Evolutionary conservation across 2,329 filamentous ascomycete genomes (phyloP).

Genomic region (Alternaria triticina): DNA sequence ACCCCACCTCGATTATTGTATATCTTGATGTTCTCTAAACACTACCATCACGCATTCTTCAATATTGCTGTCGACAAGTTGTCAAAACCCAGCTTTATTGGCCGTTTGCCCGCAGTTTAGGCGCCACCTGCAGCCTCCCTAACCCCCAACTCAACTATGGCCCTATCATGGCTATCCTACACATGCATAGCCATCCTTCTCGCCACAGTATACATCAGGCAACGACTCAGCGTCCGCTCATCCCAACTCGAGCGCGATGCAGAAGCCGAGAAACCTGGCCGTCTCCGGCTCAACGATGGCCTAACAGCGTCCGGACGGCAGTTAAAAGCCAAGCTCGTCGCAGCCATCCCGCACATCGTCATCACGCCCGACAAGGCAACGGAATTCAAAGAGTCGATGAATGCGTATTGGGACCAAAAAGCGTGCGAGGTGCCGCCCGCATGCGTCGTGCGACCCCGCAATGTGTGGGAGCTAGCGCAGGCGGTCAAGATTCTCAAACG

Average conservation of each 20-base stretch:
- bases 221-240: slow-evolving; percentile 12
- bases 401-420: slow-evolving; percentile 43
- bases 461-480: slow-evolving; percentile 35
- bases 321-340: slow-evolving; percentile 14
- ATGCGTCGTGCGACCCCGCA: slow-evolving; percentile 40
- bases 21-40: neutral
- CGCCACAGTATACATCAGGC: slow-evolving; percentile 7
- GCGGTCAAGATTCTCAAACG: slow-evolving; percentile 38
- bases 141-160: neutral
- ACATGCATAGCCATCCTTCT: slow-evolving; percentile 2
- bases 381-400: slow-evolving; percentile 17
- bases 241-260: slow-evolving; percentile 16
- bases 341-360: slow-evolving; percentile 18
- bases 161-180: slow-evolving; percentile 6
- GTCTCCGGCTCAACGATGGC: neutral
- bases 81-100: neutral
- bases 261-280: slow-evolving; percentile 14
- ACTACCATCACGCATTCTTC: neutral
- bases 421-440: slow-evolving; percentile 40
- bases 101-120: neutral
- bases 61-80: neutral
- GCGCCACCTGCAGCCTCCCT: neutral
- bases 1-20: neutral
- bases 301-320: slow-evolving; percentile 13
- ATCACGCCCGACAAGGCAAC: slow-evolving; percentile 7